A percentile compares a stretch with the other conserved stretches of the same genome.
Conservation (phyloP, 1,139 yeast genomes). For the Debaryomyces nepalensis region DNA sequence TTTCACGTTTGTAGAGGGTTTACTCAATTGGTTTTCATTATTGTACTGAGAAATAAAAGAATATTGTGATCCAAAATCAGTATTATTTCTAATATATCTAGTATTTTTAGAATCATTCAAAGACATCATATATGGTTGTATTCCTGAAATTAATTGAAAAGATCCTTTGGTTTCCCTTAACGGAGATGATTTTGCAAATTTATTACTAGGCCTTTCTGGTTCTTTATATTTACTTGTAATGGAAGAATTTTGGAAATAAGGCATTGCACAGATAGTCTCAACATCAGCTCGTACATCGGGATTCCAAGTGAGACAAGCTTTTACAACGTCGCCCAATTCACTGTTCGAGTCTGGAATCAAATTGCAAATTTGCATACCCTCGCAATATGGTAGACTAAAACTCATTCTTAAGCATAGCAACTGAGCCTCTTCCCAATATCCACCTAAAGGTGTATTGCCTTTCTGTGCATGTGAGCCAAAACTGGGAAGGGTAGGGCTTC, state of each 20-base stretch:
- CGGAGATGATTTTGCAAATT: not conserved
- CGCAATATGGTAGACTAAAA: conserved; percentile 52
- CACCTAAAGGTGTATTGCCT: conserved; percentile 55
- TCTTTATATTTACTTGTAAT: conserved; percentile 19
- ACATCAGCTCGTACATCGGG: conserved; percentile 59
- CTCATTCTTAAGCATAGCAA: conserved; percentile 56
- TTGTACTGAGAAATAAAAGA: conserved; percentile 6
- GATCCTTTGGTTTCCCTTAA: conserved; percentile 3
- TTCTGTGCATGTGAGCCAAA: conserved; percentile 15
- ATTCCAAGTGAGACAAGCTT: conserved; percentile 67
- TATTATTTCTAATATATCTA: not conserved
- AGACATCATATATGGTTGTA: conserved; percentile 8
- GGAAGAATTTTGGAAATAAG: conserved; percentile 54
- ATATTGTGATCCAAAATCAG: not conserved
- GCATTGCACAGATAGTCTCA: conserved; percentile 47
- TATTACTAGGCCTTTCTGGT: conserved; percentile 17
- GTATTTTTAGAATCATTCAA: conserved; percentile 1
- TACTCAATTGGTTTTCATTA: conserved; percentile 7
- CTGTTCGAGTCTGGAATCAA: conserved; percentile 29
- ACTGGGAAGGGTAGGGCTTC: conserved; percentile 57
- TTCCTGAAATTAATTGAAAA: conserved; percentile 9
- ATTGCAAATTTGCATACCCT: conserved; percentile 33
- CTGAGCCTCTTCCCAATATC: conserved; percentile 68
- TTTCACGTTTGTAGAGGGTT: not conserved
- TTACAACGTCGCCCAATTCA: conserved; percentile 54